Evolutionary conservation across 2,329 filamentous ascomycete species (phyloP), one percentile per base, ranked within the genome.

Genomic region (Xylaria digitata): DNA sequence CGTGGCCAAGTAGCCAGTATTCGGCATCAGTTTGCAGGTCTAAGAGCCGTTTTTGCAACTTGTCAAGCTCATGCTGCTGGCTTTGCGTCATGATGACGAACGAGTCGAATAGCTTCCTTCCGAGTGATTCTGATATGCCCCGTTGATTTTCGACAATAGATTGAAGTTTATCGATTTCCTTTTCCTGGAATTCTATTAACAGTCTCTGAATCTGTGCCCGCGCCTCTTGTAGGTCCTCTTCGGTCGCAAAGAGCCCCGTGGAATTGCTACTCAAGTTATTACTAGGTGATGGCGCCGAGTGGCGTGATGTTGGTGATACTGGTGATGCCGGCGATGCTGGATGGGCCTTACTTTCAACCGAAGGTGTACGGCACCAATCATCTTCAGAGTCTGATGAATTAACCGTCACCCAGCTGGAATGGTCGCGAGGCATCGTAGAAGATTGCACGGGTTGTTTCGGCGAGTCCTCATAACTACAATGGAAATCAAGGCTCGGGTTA

Each of bases 41-140:
- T 17, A 57, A 17, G 17, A 65, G 50, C 7, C 42, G 46, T 30
- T 19, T 48, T 45, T 65, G 65, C 30, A 65, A 15, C 53, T 52
- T 54, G 49, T 61, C 62, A 9, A 67, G 40, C 34, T 67, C 61
- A 32, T 50, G 13, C 17, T 61, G 53, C 43, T 67, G 61, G n/a
- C 34, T 56, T 56, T 54, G 55, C 8, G 65, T 67, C 30, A 61
- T 17, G 21, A 61, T 6, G 4, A 53, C 19, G 50, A 67, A 61
- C 30, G 61, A 42, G 8, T 61, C 61, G 13, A n/a, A 57, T 11
- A 67, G 21, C 32, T 64, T 67, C n/a, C 11, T 13, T 9, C 30
- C 54, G 0, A 65, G 45, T 21, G n/a, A 26, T 19, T 19, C 8
- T 17, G 45, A 50, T 19, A 37, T 11, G 5, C 6, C 7, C 7